Evolutionary conservation across 2,329 filamentous ascomycete species (phyloP), one percentile per base, ranked within the genome.

Genomic region (Hypoxylon sp.): DNA sequence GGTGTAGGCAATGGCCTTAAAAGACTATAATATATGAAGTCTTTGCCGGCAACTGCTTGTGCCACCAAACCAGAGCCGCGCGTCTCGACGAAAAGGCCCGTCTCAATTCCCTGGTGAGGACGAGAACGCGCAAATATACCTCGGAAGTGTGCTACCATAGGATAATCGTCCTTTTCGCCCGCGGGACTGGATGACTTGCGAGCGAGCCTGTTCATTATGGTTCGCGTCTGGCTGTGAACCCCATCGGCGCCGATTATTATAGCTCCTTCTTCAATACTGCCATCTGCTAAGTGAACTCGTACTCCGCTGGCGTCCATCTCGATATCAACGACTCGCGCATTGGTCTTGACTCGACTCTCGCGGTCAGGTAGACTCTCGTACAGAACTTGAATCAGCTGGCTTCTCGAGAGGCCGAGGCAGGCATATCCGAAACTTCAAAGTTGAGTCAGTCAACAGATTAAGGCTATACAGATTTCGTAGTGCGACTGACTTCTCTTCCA

Each of bases 181-280:
- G 25, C 32, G 2, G 9, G 16, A 1, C 43, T 41, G 25, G 52
- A 23, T 25, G 54, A 56, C 14, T 37, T 29, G 21, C 53, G 53
- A 21, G 56, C 45, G 14, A 67, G 61, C 16, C 41, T 63, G 16
- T 34, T 23, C 47, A 74, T 72, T 46, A 66, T 51, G 14, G 62
- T 41, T 23, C 73, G 61, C 7, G 70, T 69, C 21, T 30, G 37
- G 45, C 71, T 74, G 47, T 73, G 68, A 2, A 73, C 73, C 1
- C 73, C 73, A 25, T 74, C 73, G 19, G 61, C 70, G 0, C 67
- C 73, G 12, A 74, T 69, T 2, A 74, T 62, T 0, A 74, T 23
- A 1, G 68, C 70, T 11, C 73, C 73, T 11, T 70, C 57, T n/a
- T 72, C 62, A 3, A 70, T 45, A 19, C 53, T 68, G 21, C 71